Base-by-base conservation (phyloP, 2,329 filamentous ascomycete species). In the Xylariaceae sp. region DNA sequence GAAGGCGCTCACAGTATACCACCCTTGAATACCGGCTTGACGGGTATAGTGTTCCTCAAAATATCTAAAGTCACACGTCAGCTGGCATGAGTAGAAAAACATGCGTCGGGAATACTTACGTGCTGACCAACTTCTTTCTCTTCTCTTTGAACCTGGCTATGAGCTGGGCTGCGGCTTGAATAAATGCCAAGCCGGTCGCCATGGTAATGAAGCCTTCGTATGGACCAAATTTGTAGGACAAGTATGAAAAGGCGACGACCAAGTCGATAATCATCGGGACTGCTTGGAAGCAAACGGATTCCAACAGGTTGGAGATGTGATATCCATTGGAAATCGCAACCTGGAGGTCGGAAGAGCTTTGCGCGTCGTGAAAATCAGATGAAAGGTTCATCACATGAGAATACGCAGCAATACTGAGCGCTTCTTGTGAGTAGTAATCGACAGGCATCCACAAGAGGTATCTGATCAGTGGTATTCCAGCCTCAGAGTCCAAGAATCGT, bases 151-250 rank as follows among this genome's bases (percentile, higher is more conserved):
- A 74, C 14, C 66, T 66, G 1, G 71, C 63, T 20, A 82, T 74
- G 52, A 81, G 73, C 32, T 67, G 68, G 6, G 71, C 71, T 11
- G 78, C 73, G 22, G 78, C 70, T 40, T 77, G 73, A 16, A 80
- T 67, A 50, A 82, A 80, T 4, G 81, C 65, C 10, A 76, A 68
- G 5, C 75, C 74, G 1, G 78, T 81, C 5, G 77, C 75, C 32
- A 82, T 66, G 3, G 79, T 80, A 50, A 83, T 82, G 40, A 83
- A 73, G 12, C 78, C 77, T 60, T 83, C 80, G 52, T 83, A 82
- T 0, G 78, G 73, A 3, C 77, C 78, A 52, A 82, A 79, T 3
- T 70, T 76, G 46, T 75, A 62, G 2, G 79, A 78, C 22, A 85
- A 70, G 50, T 83, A 84, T 19, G 76, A 65, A 32, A 82, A 74